These are phyloP conservation scores for Mucor velutinosus DNA, from an alignment of 371 early-diverging fungal genomes.

Conservation along the genomic window DNA sequence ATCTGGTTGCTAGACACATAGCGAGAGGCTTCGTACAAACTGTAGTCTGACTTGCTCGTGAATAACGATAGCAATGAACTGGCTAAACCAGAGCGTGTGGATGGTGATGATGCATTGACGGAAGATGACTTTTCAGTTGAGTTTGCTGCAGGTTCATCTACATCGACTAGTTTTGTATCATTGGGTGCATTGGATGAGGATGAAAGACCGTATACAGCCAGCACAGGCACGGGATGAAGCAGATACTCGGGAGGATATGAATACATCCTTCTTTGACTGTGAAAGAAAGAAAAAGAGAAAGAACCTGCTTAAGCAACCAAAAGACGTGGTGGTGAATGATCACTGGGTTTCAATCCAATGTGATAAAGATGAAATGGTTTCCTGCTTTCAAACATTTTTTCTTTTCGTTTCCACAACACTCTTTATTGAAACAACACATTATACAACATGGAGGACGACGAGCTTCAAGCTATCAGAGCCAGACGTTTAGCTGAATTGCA, in stretches of 20 bases:
- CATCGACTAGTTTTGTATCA: slow-evolving; percentile 20
- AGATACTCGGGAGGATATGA: slow-evolving; percentile 69
- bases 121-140: neutral
- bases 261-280: slow-evolving; percentile 6
- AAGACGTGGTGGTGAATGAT: neutral
- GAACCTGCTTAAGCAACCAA: neutral
- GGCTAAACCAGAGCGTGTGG: slow-evolving; percentile 11
- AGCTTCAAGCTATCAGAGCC: slow-evolving; percentile 83
- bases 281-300: neutral
- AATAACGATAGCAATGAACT: slow-evolving; percentile 22
- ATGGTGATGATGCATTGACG: slow-evolving; percentile 1
- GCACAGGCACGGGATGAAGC: slow-evolving; percentile 73
- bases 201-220: slow-evolving; percentile 66
- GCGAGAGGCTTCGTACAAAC: slow-evolving; percentile 41
- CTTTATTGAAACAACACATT: neutral
- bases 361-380: too few species aligned
- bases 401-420: neutral
- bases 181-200: slow-evolving; percentile 14
- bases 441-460: slow-evolving; percentile 77
- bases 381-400: neutral
- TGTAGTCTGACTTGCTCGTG: slow-evolving; percentile 30
- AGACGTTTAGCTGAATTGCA: slow-evolving; percentile 75
- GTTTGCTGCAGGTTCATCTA: slow-evolving; percentile 14
- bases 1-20: slow-evolving; percentile 17
- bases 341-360: neutral